Conservation (phyloP, 1,139 yeast species). For the Kodamaea fungicola region DNA sequence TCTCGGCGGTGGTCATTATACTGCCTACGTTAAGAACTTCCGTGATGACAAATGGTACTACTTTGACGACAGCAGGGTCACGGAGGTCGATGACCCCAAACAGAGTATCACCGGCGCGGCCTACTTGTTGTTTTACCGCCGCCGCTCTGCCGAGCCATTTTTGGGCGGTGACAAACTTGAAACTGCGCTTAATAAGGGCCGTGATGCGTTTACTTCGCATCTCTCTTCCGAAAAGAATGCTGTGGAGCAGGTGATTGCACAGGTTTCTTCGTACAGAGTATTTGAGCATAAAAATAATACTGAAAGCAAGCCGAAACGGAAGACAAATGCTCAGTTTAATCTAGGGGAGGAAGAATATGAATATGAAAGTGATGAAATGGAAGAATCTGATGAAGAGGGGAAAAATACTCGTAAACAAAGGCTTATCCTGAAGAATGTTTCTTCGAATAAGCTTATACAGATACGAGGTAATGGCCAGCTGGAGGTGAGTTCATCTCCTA, state of each 20-base stretch:
- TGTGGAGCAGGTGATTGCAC: constrained; percentile 21
- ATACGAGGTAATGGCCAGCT: constrained; percentile 22
- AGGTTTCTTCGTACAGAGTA: constrained; percentile 15
- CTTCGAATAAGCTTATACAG: constrained; percentile 22
- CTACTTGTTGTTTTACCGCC: constrained; percentile 78
- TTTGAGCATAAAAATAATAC: constrained; percentile 12
- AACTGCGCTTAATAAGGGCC: constrained; percentile 9
- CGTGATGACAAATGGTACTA: constrained; percentile 82
- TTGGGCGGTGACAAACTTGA: constrained; percentile 38
- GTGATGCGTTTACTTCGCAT: constrained; percentile 9
- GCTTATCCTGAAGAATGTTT: constrained; percentile 28
- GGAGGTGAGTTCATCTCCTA: constrained; percentile 21
- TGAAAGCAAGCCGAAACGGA: constrained; percentile 6
- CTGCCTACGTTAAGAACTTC: constrained; percentile 82
- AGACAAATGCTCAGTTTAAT: constrained; percentile 11
- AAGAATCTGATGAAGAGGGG: constrained; percentile 15
- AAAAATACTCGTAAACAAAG: constrained; percentile 33
- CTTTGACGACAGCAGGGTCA: constrained; percentile 82
- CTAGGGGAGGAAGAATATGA: constrained; percentile 13
- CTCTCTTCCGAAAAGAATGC: constrained; percentile 10
- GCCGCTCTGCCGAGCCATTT: constrained; percentile 32
- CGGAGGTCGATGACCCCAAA: constrained; percentile 53
- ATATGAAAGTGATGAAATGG: constrained; percentile 3
- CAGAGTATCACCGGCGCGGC: constrained; percentile 79
- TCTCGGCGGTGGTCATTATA: constrained; percentile 96